These are phyloP conservation scores for Acanthamoeba healyi DNA, from an alignment of 208 protist species.

Conservation along the genomic window DNA sequence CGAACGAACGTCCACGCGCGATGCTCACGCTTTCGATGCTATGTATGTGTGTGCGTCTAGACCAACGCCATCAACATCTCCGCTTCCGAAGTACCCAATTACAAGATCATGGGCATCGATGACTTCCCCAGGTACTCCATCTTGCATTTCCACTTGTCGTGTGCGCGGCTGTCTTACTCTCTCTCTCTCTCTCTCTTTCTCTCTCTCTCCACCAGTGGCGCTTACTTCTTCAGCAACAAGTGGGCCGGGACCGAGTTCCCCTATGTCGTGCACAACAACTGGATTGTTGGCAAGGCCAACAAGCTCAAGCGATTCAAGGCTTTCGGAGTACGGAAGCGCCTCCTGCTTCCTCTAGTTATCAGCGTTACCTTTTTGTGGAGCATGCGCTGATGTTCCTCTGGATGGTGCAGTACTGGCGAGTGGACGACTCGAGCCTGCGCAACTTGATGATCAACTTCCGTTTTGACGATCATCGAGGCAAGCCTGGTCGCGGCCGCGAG, in stretches of 20 bases:
- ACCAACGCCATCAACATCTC: neutral
- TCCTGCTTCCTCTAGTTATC: neutral
- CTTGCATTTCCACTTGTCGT: no score
- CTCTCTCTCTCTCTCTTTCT: neutral
- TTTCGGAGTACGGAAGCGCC: neutral
- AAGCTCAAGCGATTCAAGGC: slow-evolving; percentile 8
- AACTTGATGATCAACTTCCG: slow-evolving; percentile 32
- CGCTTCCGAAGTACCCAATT: neutral
- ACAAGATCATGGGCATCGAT: slow-evolving; percentile 1
- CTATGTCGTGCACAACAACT: slow-evolving; percentile 45
- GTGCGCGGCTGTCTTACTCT: no score
- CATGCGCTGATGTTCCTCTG: neutral
- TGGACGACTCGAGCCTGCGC: neutral
- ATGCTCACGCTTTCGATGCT: no score
- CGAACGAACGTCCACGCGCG: neutral
- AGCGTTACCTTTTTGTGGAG: no score
- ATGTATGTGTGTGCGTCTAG: no score
- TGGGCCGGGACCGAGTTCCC: neutral
- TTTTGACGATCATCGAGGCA: neutral
- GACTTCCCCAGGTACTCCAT: slow-evolving; percentile 31
- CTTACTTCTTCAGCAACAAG: neutral
- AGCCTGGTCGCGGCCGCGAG: neutral
- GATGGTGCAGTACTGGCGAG: neutral
- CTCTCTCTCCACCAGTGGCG: neutral
- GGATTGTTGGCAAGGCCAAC: neutral